Evolutionary conservation across 1,139 yeast genomes (phyloP), one percentile per base, ranked within the genome.

Genomic region (Sugiyamaella pinicola): DNA sequence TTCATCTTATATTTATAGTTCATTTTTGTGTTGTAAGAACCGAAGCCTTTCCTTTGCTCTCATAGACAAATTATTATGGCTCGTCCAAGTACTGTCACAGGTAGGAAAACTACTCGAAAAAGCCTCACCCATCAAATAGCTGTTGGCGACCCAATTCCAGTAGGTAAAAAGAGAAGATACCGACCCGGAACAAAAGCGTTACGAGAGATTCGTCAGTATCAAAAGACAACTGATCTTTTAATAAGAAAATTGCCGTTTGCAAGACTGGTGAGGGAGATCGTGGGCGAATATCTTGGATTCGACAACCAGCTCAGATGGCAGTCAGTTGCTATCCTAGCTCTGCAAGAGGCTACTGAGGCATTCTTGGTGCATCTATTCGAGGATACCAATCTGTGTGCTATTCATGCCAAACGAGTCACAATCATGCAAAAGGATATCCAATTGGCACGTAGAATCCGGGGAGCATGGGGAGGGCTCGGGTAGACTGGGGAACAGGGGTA

Each of bases 391-490:
- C 70, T 91, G 48, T 81, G 96, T 72, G 97, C 97, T 4, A 76
- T 89, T 33, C 98, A 91, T 69, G 97, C 97, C 2, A 90, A 88
- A 66, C 76, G 98, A 60, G 96, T 91, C 18, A 91, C 98, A 0
- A 87, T 91, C 24, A 89, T 89, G 96, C 91, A 87, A 64, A 88
- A 87, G 68, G 98, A 91, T 67, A 85, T 91, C 60, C 96, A 89
- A 64, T 75, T 91, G 61, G 98, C 97, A 1, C 78, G 97, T 68
- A 77, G 97, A 65, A 83, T 91, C 49, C 77, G 97, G 60, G 97
- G 96, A 8, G 49, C 49, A 12, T 46, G 49, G 49, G 49, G 49
- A 17, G 49, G 49, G 28, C 38, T 46, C 4, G 49, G 49, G 15
- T 46, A 42, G 24, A n/a, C 9, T 6, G 9, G 9, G 28, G 9